Evolutionary conservation across 2,329 filamentous ascomycete species (phyloP), one percentile per base, ranked within the genome.

Genomic region (Calonectria fujianensis): DNA sequence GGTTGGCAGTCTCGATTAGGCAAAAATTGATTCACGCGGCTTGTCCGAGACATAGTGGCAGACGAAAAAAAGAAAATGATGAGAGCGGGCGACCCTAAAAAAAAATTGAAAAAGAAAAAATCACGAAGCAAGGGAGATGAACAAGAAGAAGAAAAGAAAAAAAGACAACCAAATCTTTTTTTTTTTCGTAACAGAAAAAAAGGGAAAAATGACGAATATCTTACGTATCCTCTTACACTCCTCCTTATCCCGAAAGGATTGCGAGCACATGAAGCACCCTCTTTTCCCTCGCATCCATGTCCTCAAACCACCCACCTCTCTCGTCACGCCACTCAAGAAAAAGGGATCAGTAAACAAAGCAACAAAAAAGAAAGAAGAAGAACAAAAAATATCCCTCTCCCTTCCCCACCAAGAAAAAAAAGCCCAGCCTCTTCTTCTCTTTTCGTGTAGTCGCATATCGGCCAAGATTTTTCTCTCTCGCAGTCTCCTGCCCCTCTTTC

Each of bases 191-290:
- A 39, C 29, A 7, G 27, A 63, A 13, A 45, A 32, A 35, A 14
- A 31, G 14, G 20, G 11, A 27, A 27, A 35, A n/a, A 37, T 59
- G 52, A 59, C 52, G 52, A 32, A 32, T 32, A 59, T 59, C 52
- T 59, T 59, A 59, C 52, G 52, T 37, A 7, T 59, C 20, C 31
- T 59, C 52, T 59, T 59, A 59, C 52, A 59, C 31, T 59, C 50
- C 8, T 51, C 52, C 52, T 37, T 45, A 41, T 31, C 59, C 59
- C 59, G 37, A 45, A 39, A 45, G 59, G 35, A 63, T 45, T 45
- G 59, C 35, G 35, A 63, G 37, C 59, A 63, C 59, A 63, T 63
- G 59, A 63, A 63, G 59, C 37, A 63, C 31, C 52, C 52, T 59
- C 52, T 59, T 59, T 54, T 31, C 52, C 52, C 52, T 59, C 6